Evolutionary conservation across 441 rosid species (phyloP).

Genomic region (Gossypium trilobum): DNA sequence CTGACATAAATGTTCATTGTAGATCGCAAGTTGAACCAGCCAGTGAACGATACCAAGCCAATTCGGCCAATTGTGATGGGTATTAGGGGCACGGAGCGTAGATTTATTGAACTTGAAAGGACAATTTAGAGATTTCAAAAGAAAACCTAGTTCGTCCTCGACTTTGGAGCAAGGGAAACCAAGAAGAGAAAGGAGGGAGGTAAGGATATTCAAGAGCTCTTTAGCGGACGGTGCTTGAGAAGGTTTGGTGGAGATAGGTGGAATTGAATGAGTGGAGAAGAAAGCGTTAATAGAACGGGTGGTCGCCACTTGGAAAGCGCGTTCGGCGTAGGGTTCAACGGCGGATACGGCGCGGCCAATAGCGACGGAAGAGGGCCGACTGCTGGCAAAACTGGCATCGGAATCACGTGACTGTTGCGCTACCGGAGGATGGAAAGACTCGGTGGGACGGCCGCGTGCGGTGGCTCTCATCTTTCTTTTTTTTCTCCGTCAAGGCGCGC

Average conservation of each 20-base stretch:
- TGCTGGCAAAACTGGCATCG: constrained; percentile 78
- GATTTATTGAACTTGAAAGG: constrained; percentile 69
- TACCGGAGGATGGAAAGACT: constrained; percentile 29
- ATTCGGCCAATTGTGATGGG: constrained; percentile 88
- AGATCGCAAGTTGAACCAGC: constrained; percentile 61
- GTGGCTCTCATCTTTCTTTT: constrained; percentile 34
- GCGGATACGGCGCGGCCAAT: constrained; percentile 32
- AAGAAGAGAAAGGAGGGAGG: constrained; percentile 44
- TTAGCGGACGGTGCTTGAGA: constrained; percentile 58
- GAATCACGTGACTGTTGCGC: constrained; percentile 64
- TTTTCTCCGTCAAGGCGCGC: background rate
- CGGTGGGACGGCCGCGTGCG: constrained; percentile 42
- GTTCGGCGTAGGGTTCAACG: constrained; percentile 41
- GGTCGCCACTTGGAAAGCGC: constrained; percentile 42
- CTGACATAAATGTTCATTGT: constrained; percentile 25
- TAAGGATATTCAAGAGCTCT: constrained; percentile 53
- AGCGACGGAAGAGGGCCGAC: constrained; percentile 72
- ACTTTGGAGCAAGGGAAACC: constrained; percentile 42
- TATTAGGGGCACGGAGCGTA: constrained; percentile 61
- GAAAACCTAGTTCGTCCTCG: constrained; percentile 60
- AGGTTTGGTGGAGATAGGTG: constrained; percentile 26
- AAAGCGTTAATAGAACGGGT: constrained; percentile 53
- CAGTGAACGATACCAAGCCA: constrained; percentile 64
- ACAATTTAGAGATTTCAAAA: constrained; percentile 48
- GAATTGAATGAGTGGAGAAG: constrained; percentile 49